Base-by-base conservation (phyloP, 441 rosid species). In the Populus trichocarpa region DNA sequence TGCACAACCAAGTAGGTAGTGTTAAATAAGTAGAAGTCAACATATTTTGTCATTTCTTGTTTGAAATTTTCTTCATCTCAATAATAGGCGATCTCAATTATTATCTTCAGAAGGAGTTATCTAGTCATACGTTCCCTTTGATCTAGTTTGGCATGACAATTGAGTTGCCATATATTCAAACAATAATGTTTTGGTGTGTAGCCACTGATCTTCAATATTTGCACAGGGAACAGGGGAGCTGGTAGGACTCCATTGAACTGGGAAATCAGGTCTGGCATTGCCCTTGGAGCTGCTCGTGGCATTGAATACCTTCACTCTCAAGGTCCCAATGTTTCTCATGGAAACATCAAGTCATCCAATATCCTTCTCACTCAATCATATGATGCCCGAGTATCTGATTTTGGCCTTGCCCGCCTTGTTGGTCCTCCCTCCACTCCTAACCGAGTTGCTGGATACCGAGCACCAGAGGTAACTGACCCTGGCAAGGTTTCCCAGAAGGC, bases 401-500 rank as follows among this genome's bases (percentile, higher is more conserved):
- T 94, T 25, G 98, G 98, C 67, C 86, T 96, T 5, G 93, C 96
- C 26, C 92, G 90, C 76, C 93, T 96, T 10, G 97, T 89, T 9
- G 90, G 97, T 2, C 84, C 94, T 63, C 85, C 95, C 30, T 75
- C 93, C 14, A 87, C 90, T 12, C 93, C 98, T 28, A 94, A 87
- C 83, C 86, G 98, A 30, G 91, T 87, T 0, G 89, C 91, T 5
- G 98, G 99, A 22, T 94, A 94, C 84, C 90, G 96, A 69, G 99
- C 99, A 5, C 98, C 99, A 0, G 99, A 96, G 81, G 97, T 96
- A 61, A 96, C 96, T 0, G 98, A 93, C 69, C 91, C 98, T 5
- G 90, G 91, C 79, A 89, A 73, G 78, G 97, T 96, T 35, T 90
- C 99, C 14, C 99, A 96, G 77, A 92, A 93, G 78, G 97, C 97